These are phyloP conservation scores for Beauveria asiatica DNA, from an alignment of 2,329 filamentous ascomycete species.

Conservation along the genomic window DNA sequence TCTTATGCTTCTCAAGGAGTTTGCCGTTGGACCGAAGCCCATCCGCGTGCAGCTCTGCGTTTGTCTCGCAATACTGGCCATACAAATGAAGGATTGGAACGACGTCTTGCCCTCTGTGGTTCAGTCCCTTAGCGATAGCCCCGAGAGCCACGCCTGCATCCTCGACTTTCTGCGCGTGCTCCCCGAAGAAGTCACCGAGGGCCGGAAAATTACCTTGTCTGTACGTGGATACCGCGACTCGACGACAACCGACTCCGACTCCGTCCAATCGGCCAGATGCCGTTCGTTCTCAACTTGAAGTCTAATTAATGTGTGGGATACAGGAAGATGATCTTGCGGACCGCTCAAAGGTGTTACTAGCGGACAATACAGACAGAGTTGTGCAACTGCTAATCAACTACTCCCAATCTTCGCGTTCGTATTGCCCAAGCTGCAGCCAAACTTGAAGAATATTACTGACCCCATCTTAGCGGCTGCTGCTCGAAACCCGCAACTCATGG, in stretches of 20 bases:
- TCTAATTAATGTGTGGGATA: slow-evolving; percentile 33
- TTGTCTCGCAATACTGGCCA: slow-evolving; percentile 86
- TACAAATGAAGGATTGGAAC: slow-evolving; percentile 94
- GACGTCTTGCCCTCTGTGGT: slow-evolving; percentile 81
- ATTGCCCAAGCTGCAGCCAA: neutral
- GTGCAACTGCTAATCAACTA: slow-evolving; percentile 83
- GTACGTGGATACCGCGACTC: slow-evolving; percentile 65
- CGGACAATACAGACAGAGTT: slow-evolving; percentile 83
- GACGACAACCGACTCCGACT: slow-evolving; percentile 9
- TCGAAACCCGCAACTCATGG: slow-evolving; percentile 81
- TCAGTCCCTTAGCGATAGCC: slow-evolving; percentile 64
- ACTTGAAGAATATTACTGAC: slow-evolving; percentile 14
- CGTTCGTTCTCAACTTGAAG: slow-evolving; percentile 17
- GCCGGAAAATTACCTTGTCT: slow-evolving; percentile 97
- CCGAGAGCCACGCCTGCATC: slow-evolving; percentile 75
- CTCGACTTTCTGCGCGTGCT: slow-evolving; percentile 95
- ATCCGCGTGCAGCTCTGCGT: slow-evolving; percentile 90
- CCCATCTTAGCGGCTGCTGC: slow-evolving; percentile 55
- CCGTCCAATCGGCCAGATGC: slow-evolving; percentile 8
- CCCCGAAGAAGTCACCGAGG: slow-evolving; percentile 97
- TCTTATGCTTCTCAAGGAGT: slow-evolving; percentile 70
- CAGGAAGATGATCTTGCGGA: slow-evolving; percentile 91
- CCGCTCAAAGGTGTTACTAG: slow-evolving; percentile 81
- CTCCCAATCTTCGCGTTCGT: slow-evolving; percentile 79
- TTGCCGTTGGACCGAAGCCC: slow-evolving; percentile 71